These are phyloP conservation scores for Ambispora gerdemannii DNA, from an alignment of 192 early-diverging fungal species.

Conservation along the genomic window DNA sequence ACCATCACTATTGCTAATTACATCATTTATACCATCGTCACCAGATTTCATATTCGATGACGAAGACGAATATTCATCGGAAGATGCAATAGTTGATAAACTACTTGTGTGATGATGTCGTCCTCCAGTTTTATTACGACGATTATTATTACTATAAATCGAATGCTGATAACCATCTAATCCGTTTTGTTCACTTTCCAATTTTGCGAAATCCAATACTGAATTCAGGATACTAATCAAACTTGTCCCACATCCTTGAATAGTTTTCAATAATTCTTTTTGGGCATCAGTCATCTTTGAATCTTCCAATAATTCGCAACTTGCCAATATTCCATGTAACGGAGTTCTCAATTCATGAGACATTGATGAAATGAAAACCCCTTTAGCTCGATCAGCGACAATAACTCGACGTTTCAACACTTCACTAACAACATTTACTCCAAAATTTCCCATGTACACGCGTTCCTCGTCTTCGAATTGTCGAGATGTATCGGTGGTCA, in stretches of 20 bases:
- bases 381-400: constrained; percentile 49
- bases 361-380: constrained; percentile 43
- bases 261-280: constrained; percentile 36
- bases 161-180: too few species aligned
- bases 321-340: constrained; percentile 50
- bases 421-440: constrained; percentile 44
- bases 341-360: constrained; percentile 54
- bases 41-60: too few species aligned
- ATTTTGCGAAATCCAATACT: constrained; percentile 40
- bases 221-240: constrained; percentile 42
- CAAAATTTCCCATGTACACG: constrained; percentile 48
- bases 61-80: too few species aligned
- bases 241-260: constrained; percentile 38
- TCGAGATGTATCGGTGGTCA: constrained; percentile 31
- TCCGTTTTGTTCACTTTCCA: constrained; percentile 20
- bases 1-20: too few species aligned
- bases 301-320: constrained; percentile 41
- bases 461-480: constrained; percentile 45
- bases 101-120: too few species aligned
- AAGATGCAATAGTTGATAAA: too few species aligned
- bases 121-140: too few species aligned
- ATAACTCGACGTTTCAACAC: constrained; percentile 43
- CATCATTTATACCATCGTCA: too few species aligned
- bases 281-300: constrained; percentile 33
- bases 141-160: too few species aligned